Conservation (phyloP, 768 basidiomycete species). For the Rhizopogon salebrosus region DNA sequence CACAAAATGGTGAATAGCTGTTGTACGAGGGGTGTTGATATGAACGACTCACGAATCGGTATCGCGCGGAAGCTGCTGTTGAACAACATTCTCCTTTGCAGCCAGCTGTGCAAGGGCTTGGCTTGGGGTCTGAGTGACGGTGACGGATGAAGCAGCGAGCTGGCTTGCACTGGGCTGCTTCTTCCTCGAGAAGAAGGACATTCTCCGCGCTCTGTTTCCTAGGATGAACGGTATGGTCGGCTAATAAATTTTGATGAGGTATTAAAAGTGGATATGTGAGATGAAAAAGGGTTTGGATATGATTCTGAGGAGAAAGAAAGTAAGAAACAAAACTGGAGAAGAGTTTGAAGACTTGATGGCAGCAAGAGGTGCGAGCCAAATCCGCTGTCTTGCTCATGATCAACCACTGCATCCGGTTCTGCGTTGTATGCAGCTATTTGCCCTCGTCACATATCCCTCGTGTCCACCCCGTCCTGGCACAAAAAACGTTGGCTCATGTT, state of each 20-base stretch:
- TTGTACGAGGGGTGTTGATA: neutral
- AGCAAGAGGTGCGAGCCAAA: no score
- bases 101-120: slow-evolving; percentile 63
- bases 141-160: slow-evolving; percentile 40
- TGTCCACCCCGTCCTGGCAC: no score
- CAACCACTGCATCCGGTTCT: no score
- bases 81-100: slow-evolving; percentile 23
- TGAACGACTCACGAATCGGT: slow-evolving; percentile 33
- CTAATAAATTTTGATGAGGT: slow-evolving; percentile 7
- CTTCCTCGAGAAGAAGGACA: slow-evolving; percentile 93
- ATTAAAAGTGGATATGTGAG: slow-evolving; percentile 1
- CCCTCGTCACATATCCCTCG: no score
- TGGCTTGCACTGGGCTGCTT: slow-evolving; percentile 57
- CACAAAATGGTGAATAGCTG: neutral
- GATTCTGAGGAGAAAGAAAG: neutral
- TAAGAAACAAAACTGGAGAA: neutral
- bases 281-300: neutral
- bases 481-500: no score
- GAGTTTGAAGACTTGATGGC: no score
- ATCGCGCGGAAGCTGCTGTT: slow-evolving; percentile 12
- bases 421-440: no score
- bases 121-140: slow-evolving; percentile 57
- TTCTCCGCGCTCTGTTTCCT: slow-evolving; percentile 60
- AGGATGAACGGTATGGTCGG: slow-evolving; percentile 69
- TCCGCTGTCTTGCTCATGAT: no score